phyloP scores from a whole-genome alignment of 805 yeast genomes.

The Hanseniaspora jakobsenii region DNA sequence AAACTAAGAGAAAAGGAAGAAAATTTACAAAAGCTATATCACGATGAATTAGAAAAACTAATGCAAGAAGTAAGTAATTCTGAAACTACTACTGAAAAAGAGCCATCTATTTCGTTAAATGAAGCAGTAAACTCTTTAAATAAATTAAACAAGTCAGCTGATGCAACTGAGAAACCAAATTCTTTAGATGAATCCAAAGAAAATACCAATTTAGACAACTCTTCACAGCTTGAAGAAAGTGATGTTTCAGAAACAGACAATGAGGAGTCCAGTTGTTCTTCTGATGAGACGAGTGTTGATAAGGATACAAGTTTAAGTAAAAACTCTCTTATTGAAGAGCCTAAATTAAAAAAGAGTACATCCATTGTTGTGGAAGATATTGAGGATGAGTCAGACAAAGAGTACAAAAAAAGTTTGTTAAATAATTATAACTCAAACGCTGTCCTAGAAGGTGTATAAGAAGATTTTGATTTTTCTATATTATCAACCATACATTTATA shows the following conservation, averaged over 20 bases:
- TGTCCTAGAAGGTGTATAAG: conserved; percentile 25
- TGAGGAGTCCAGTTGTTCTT: conserved; percentile 9
- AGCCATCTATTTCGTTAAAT: too few species aligned
- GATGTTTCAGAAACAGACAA: too few species aligned
- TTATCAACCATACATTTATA: not conserved
- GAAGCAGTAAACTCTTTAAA: not conserved
- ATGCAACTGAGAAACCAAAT: too few species aligned
- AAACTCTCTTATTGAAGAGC: too few species aligned
- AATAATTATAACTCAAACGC: conserved; percentile 23
- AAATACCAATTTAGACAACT: too few species aligned
- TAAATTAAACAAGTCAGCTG: too few species aligned
- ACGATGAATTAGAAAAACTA: not conserved
- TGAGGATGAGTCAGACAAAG: conserved; percentile 26
- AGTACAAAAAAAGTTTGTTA: conserved; percentile 22
- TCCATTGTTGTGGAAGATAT: conserved; percentile 26
- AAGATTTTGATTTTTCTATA: too few species aligned
- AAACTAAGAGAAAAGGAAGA: conserved; percentile 9
- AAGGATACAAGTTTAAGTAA: too few species aligned
- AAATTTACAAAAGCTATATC: not conserved
- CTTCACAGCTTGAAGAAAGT: too few species aligned
- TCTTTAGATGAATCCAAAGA: too few species aligned
- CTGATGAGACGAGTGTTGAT: conserved; percentile 1
- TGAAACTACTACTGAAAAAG: too few species aligned
- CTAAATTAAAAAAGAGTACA: conserved; percentile 3
- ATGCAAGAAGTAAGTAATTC: conserved; percentile 9